Base-by-base conservation (phyloP, 2,329 filamentous ascomycete species). In the Phyllosticta citribraziliensis region DNA sequence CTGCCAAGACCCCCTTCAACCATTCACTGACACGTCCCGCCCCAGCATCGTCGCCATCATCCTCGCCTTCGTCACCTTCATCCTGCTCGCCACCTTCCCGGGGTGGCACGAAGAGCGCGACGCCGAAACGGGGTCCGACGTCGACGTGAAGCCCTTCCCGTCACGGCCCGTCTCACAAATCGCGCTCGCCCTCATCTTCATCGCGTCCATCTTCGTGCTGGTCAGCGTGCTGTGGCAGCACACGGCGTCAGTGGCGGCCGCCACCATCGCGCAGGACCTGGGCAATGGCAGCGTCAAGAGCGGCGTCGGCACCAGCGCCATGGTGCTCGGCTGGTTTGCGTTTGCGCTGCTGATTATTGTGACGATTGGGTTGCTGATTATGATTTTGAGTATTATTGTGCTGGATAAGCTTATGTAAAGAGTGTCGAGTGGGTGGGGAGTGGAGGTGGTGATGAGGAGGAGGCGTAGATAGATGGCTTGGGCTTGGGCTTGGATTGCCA, bases 281-380 rank as follows among this genome's bases (percentile, higher is more conserved):
- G 92, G 88, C 40, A 97, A 97, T 73, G 92, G 92, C 52, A 89
- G 87, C 66, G 89, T 97, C 62, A 85, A 82, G 73, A 90, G 87
- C 61, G 92, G 92, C 35, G 91, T 97, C 12, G 92, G 92, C n/a
- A 92, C 90, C 56, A 89, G 88, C 50, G 93, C 94, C 61, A 97
- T 99, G 90, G 89, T 97, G 19, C 81, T 99, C 70, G 94, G 94
- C 63, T 99, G 94, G 94, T 97, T 99, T 76, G 89, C 90, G 52
- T 97, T 99, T 71, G 88, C 89, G 22, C 75, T 97, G 58, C 81
- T 99, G 66, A 96, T 99, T 68, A 88, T 97, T 64, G 93, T 97
- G 58, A 97, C 93, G 56, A 94, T 97, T 70, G 94, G 93, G 61
- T 76, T 97, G 74, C 79, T 99, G 64, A 88, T 97, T 70, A 97